Conservation (phyloP, 257 asterid species). For the Solanum habrochaites region DNA sequence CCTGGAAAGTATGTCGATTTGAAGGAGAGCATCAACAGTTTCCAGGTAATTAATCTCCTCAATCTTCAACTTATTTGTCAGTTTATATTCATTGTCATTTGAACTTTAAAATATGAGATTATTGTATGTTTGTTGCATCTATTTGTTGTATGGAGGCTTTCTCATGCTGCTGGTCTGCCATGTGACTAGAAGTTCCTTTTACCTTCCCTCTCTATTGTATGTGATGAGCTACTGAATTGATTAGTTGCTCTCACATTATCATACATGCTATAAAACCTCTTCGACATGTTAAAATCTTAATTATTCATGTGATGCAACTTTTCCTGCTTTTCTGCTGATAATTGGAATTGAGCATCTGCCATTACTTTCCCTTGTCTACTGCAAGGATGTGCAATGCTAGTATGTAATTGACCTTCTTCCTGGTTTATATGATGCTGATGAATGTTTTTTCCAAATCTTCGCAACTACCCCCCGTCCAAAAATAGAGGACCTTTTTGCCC, state of each 20-base stretch:
- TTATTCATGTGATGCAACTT: background rate
- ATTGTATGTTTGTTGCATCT: background rate
- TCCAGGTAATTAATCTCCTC: constrained; percentile 52
- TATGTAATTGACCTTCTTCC: background rate
- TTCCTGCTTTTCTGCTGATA: background rate
- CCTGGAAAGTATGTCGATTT: constrained; percentile 92
- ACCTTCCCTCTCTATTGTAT: background rate
- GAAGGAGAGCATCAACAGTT: constrained; percentile 85
- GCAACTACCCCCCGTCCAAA: background rate
- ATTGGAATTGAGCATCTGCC: background rate
- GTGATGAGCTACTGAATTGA: background rate
- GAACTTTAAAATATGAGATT: background rate
- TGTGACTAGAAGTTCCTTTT: background rate
- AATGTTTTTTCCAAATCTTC: background rate
- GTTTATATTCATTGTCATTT: background rate
- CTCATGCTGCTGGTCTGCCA: background rate
- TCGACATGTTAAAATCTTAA: background rate
- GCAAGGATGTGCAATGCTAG: background rate
- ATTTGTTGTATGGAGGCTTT: background rate
- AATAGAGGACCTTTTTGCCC: background rate
- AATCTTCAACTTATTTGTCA: background rate
- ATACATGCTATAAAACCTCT: background rate
- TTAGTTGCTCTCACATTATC: background rate
- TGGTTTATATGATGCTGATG: background rate
- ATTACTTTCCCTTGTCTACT: background rate